These are phyloP conservation scores for Lophiotrema nucula DNA, from an alignment of 495 filamentous ascomycete genomes.

Conservation along the genomic window DNA sequence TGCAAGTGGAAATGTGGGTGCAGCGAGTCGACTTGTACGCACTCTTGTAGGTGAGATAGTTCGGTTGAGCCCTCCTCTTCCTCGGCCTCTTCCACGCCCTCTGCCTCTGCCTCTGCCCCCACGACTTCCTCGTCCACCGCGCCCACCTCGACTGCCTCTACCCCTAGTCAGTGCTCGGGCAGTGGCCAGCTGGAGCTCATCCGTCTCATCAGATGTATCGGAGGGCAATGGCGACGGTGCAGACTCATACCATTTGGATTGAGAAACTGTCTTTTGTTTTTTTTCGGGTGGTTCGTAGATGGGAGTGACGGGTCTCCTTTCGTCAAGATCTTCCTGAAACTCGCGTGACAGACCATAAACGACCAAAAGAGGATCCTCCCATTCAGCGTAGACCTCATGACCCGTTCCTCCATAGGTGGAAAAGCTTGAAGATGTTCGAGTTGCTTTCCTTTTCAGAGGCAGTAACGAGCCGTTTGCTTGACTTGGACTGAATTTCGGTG, in stretches of 20 bases:
- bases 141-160: conserved; percentile 14
- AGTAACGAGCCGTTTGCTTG: conserved; percentile 9
- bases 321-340: conserved; percentile 9
- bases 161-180: not conserved
- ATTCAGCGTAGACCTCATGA: conserved; percentile 7
- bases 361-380: conserved; percentile 10
- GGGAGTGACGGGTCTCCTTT: no score
- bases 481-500: conserved; percentile 14
- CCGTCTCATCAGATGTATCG: conserved; percentile 5
- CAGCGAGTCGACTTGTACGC: not conserved
- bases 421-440: conserved; percentile 28
- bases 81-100: conserved; percentile 5
- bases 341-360: conserved; percentile 24
- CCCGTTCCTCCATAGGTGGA: conserved; percentile 5
- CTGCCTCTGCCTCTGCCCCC: conserved; percentile 22
- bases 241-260: not conserved
- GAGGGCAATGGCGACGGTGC: not conserved
- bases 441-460: conserved; percentile 13
- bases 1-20: conserved; percentile 21
- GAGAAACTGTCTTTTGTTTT: not conserved
- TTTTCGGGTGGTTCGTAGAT: no score
- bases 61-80: conserved; percentile 6
- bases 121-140: conserved; percentile 14
- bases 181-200: no score
- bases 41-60: conserved; percentile 12